Evolutionary conservation across 2,329 filamentous ascomycete genomes (phyloP).

Genomic region (Penicillium sp.): DNA sequence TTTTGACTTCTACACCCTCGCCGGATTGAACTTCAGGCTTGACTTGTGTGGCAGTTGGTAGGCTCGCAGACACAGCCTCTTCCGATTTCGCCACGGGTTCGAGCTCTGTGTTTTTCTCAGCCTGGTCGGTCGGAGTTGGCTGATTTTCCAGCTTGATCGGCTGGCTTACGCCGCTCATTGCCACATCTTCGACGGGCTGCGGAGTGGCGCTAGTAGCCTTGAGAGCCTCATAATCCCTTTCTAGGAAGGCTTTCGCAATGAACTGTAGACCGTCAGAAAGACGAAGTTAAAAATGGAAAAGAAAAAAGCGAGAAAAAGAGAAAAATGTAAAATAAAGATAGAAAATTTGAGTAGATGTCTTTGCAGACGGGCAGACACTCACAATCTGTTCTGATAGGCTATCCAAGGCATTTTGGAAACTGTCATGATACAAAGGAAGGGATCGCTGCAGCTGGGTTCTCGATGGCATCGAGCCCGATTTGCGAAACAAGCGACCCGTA

Average conservation of each 20-base stretch:
- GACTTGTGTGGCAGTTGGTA: constrained; percentile 15
- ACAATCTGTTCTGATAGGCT: constrained; percentile 44
- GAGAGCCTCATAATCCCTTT: constrained; percentile 41
- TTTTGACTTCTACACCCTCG: constrained; percentile 22
- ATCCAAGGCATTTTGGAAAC: constrained; percentile 41
- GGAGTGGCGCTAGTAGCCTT: constrained; percentile 32
- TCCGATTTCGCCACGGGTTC: constrained; percentile 19
- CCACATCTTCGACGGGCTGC: constrained; percentile 29
- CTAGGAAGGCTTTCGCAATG: constrained; percentile 43
- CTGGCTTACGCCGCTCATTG: constrained; percentile 27
- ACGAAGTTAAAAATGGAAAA: too few relatives aligned
- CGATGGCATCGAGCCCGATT: constrained; percentile 34
- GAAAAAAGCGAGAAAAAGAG: background rate
- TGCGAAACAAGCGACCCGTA: constrained; percentile 41
- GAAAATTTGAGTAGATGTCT: background rate
- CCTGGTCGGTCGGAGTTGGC: constrained; percentile 19
- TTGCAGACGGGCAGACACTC: constrained; percentile 16
- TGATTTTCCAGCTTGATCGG: constrained; percentile 16
- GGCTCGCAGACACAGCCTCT: constrained; percentile 9
- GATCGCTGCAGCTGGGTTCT: constrained; percentile 37
- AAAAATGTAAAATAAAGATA: too few relatives aligned
- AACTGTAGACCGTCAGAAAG: constrained; percentile 30
- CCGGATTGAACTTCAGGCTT: constrained; percentile 7
- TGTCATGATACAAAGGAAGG: constrained; percentile 38
- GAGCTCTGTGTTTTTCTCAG: constrained; percentile 15